phyloP scores from a whole-genome alignment of 1,139 yeast species.

The Geotrichum europaeum region DNA sequence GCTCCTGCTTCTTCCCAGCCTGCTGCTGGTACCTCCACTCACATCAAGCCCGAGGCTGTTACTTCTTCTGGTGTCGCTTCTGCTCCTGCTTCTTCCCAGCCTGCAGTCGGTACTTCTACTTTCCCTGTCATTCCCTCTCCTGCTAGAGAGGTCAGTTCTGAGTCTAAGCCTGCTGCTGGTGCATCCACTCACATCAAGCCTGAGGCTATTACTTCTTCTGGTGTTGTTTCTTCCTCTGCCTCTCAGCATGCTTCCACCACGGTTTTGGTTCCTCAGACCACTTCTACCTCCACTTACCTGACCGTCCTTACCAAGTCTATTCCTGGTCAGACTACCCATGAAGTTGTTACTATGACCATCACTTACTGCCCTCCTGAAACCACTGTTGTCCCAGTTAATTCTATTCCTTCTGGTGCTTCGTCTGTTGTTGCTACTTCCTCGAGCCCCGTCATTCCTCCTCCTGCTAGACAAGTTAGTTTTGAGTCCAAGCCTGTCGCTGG shows the following conservation, averaged over 20 bases:
- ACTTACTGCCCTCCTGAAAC: constrained; percentile 8
- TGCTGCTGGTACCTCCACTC: neutral
- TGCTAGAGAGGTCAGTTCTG: neutral
- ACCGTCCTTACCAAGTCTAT: neutral
- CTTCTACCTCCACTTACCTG: constrained; percentile 1
- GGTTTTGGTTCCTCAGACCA: constrained; percentile 2
- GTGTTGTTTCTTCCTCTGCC: neutral
- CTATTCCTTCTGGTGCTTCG: neutral
- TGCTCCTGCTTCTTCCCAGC: neutral
- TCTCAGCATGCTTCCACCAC: neutral
- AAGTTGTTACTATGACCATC: constrained; percentile 2
- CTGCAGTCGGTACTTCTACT: neutral
- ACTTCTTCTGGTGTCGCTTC: neutral
- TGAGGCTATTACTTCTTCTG: neutral
- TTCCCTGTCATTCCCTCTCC: neutral
- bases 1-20: neutral
- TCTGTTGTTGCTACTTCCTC: neutral
- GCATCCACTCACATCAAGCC: neutral
- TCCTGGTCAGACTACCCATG: constrained; percentile 7
- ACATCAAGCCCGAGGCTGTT: neutral
- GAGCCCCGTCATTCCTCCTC: neutral
- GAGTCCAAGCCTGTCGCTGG: neutral
- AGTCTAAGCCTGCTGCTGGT: neutral
- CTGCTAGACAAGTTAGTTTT: neutral
- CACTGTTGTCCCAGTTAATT: neutral